phyloP scores from a whole-genome alignment of 2,329 filamentous ascomycete species.

The Trichophyton rubrum region DNA sequence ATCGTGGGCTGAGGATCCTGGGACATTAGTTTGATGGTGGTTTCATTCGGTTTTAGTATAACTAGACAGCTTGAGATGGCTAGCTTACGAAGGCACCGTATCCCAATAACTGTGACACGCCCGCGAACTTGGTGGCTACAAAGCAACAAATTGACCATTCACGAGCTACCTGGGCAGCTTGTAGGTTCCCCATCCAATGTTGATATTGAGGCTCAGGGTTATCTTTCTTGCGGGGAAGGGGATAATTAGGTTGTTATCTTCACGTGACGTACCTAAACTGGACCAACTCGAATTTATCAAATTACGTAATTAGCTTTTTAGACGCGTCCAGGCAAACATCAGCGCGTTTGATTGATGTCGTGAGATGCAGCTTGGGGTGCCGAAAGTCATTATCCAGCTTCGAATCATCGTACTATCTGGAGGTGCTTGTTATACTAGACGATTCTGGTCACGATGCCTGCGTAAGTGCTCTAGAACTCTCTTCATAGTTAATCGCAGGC shows the following conservation, averaged over 20 bases:
- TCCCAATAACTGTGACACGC: too few species aligned
- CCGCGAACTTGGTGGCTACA: too few species aligned
- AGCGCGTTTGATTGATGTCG: not conserved
- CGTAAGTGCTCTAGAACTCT: constrained; percentile 24
- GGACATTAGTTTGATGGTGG: not conserved
- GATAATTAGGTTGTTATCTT: not conserved
- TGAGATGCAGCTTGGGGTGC: too few species aligned
- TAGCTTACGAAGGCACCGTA: not conserved
- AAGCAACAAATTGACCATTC: too few species aligned
- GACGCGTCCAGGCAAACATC: constrained; percentile 2
- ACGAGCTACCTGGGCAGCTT: too few species aligned
- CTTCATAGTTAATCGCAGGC: too few species aligned
- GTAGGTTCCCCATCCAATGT: too few species aligned
- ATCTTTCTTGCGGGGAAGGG: not conserved
- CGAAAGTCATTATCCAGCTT: not conserved
- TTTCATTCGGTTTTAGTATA: not conserved
- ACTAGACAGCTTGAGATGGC: not conserved
- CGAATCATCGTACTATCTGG: not conserved
- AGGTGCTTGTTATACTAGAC: not conserved
- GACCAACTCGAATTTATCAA: too few species aligned
- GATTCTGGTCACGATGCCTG: constrained; percentile 29
- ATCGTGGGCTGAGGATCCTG: constrained; percentile 45
- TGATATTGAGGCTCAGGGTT: not conserved
- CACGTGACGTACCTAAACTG: not conserved
- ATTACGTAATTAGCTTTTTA: constrained; percentile 1